Evolutionary conservation across 192 early-diverging fungal genomes (phyloP), one percentile per base, ranked within the genome.

Genomic region (Anaeromyces robustus): DNA sequence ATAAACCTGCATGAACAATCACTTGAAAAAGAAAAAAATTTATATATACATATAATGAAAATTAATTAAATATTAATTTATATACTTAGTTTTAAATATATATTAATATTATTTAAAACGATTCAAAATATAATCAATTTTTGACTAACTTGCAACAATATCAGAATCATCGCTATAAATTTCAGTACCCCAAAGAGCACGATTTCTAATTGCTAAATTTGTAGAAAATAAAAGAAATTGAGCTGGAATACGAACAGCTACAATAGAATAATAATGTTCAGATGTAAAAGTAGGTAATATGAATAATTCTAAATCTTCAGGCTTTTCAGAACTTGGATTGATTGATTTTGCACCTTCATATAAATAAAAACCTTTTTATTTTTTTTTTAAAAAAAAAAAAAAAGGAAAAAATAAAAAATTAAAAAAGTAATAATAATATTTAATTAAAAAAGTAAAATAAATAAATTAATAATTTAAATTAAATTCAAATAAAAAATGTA

Each of bases 121-220:
- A n/a, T n/a, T n/a, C n/a, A n/a, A n/a, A 34, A 34, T 22, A 34
- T 29, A 17, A 77, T 52, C 28, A 78, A 78, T 30, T 32, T 78
- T 77, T 22, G 9, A 83, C 87, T 79, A 87, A 94, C 93, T 91
- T 19, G 93, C 92, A 28, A 95, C 93, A 34, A 94, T 83, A 79
- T 95, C 94, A 11, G 93, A 94, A 82, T 95, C 94, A 80, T 95
- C 94, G 0, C 92, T 92, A 81, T 95, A 95, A 31, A 95, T 84
- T 80, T 93, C 94, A 2, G 94, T 95, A 29, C 94, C 94, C 94
- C 94, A 95, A 7, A 95, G 17, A 6, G 91, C 92, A 29, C 87
- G 86, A 78, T 84, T 87, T 78, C 88, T 82, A 9, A 94, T 89
- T 30, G 89, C 91, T 12, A 85, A 78, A 82, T 95, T 94, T 32